Conservation (phyloP, 768 basidiomycete genomes). For the Russula emetica region DNA sequence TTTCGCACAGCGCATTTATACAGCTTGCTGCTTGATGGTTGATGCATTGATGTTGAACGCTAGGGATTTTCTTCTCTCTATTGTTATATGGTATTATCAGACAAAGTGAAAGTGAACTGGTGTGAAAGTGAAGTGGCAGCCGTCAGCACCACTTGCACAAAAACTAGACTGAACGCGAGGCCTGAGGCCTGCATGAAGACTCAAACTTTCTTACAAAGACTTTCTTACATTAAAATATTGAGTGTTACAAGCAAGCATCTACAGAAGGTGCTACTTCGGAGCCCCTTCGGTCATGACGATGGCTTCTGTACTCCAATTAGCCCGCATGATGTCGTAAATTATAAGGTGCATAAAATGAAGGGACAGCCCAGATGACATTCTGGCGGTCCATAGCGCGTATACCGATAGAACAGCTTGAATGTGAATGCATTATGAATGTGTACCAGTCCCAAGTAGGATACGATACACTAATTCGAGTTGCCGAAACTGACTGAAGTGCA, state of each 20-base stretch:
- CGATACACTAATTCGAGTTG: not conserved
- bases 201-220: no score
- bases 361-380: not conserved
- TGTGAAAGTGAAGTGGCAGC: no score
- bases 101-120: not conserved
- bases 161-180: no score
- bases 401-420: not conserved
- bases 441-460: not conserved
- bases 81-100: not conserved
- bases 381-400: not conserved
- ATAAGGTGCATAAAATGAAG: not conserved
- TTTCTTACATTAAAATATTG: no score
- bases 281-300: no score
- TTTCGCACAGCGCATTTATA: conserved; percentile 22
- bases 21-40: conserved; percentile 12
- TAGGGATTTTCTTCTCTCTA: not conserved
- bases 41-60: not conserved
- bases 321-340: not conserved
- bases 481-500: not conserved
- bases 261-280: not conserved
- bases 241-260: not conserved
- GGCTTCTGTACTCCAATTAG: not conserved
- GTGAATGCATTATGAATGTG: not conserved
- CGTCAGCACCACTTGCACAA: no score
- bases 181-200: no score